Evolutionary conservation across 1,284 basidiomycete species (phyloP), one percentile per base, ranked within the genome.

Genomic region (Leccinum subrobustum): DNA sequence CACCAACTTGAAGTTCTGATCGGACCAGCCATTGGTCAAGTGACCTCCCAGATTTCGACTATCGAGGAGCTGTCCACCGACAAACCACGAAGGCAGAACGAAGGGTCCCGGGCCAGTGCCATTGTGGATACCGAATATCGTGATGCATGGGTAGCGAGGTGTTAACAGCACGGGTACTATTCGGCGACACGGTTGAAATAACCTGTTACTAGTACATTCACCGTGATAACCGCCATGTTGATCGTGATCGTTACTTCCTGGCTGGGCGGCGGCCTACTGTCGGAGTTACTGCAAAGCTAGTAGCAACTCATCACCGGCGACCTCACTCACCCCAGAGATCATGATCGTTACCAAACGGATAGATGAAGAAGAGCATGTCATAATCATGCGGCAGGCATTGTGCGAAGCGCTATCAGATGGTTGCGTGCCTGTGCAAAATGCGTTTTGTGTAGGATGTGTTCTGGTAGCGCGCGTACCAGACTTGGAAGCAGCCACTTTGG

Each of bases 361-460:
- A 56, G 56, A 54, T 6, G 63, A 68, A n/a, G 73, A 74, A 52
- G 70, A 77, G 7, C 81, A 87, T 66, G 60, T 76, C 3, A 56
- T 73, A 14, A 88, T 83, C 68, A 82, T 96, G 71, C 80, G 77
- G 16, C 75, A 84, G 35, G 93, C 94, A 0, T 78, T 96, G 29
- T 73, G 69, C 4, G 88, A 94, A 73, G 93, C 95, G 2, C 51
- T 64, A 7, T 72, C 69, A 16, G 77, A 79, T 55, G 88, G 88
- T 74, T 95, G 91, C 66, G 76, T 75, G 7, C 88, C 92, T 0
- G 82, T 83, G 0, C 85, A 86, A 2, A 90, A 90, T 0, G 96
- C 96, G 0, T 99, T 98, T 75, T 97, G 93, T 70, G 97, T 99
- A 20, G 96, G 97, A 37, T 96, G 93, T 67, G 84, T 95, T 37